Percentiles rank a stretch among this genome's conserved stretches.
Evolutionary conservation across 257 asterid genomes (phyloP).

Genomic region (Solanum tarijense): DNA sequence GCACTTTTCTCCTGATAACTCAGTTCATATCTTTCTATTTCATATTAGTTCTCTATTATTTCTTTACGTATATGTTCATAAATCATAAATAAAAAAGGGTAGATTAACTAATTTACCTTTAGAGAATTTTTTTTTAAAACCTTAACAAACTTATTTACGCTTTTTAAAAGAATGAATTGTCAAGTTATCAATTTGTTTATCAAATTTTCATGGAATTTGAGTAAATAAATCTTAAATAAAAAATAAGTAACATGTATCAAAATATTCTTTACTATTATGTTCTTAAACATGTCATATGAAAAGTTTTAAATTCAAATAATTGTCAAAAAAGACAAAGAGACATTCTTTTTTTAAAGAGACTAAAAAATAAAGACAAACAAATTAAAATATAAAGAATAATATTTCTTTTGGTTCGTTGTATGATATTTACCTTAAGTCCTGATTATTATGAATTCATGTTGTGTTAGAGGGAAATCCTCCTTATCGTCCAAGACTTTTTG

Average conservation of each 20-base stretch:
- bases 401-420: not conserved
- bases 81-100: not conserved
- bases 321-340: not conserved
- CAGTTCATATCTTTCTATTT: accelerated
- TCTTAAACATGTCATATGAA: not conserved
- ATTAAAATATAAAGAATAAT: not conserved
- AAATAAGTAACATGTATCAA: not conserved
- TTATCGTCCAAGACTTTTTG: not conserved
- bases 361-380: not conserved
- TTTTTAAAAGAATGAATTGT: not conserved
- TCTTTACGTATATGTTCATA: accelerated
- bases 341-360: not conserved
- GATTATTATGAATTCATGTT: not conserved
- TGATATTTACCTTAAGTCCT: not conserved
- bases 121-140: too few species aligned
- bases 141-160: not conserved
- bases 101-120: not conserved
- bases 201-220: not conserved
- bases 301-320: not conserved
- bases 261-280: not conserved
- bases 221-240: not conserved
- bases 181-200: not conserved
- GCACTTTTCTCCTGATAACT: not conserved
- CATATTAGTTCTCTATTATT: accelerated
- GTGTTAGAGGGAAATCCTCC: not conserved